phyloP scores from a whole-genome alignment of 148 eudicot genomes.

The Camellia granthamiana region DNA sequence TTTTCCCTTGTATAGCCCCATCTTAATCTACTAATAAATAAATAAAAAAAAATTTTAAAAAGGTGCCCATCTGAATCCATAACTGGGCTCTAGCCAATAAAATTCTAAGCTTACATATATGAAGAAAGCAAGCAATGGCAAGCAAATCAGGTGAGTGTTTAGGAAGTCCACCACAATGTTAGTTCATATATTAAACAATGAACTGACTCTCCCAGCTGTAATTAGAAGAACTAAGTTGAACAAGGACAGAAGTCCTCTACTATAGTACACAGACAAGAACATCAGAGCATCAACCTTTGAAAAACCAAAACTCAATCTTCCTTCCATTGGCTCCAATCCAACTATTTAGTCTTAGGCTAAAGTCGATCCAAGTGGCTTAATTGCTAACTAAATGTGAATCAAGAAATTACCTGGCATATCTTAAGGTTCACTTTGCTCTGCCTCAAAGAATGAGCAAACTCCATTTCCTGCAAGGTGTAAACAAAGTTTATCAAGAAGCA shows the following conservation, averaged over 20 bases:
- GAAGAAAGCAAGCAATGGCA: neutral
- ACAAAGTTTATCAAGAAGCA: neutral
- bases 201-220: neutral
- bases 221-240: neutral
- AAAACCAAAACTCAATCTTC: neutral
- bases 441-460: constrained; percentile 95
- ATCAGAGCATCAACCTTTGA: neutral
- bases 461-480: constrained; percentile 71
- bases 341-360: neutral
- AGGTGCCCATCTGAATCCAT: neutral
- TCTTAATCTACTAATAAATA: neutral
- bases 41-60: neutral
- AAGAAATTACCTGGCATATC: constrained; percentile 76
- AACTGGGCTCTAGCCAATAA: neutral
- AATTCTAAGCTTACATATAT: neutral
- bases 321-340: neutral
- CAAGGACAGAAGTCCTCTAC: neutral
- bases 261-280: neutral
- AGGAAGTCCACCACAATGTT: neutral
- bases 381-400: neutral
- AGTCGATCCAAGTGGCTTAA: neutral
- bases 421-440: constrained; percentile 92
- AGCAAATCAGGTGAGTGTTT: neutral
- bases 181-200: neutral
- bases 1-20: neutral